Evolutionary conservation across 2,329 filamentous ascomycete genomes (phyloP), one percentile per base, ranked within the genome.

Genomic region (Penicillium sp.): DNA sequence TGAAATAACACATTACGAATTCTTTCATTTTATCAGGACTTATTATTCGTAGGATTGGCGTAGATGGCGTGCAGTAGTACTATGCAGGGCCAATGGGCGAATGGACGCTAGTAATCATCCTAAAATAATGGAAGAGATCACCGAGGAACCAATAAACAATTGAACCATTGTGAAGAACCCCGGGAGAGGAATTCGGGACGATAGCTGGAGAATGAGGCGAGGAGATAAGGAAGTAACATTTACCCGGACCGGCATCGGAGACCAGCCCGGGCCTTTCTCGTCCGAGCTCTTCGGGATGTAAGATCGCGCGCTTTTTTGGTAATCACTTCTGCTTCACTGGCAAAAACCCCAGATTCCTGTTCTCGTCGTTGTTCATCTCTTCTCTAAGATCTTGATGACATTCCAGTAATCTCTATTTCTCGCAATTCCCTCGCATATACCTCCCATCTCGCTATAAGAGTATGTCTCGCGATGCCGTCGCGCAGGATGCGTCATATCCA

Each of bases 211-310:
- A 33, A 10, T 21, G 18, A 21, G 18, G 18, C 18, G 36, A 41
- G 38, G 21, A 23, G 24, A 42, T 42, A 42, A 42, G 21, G 39
- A 34, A 36, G 34, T 42, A 49, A 26, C n/a, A 36, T 53, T 58
- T 56, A 58, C 45, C 52, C 47, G 51, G 56, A 63, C 65, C 65
- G 65, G 65, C 65, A 68, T 67, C 65, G 65, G 65, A 65, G 61
- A 36, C 12, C 12, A 49, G 56, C 51, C 63, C 63, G 62, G 60
- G 52, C 51, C 52, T 36, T 65, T 66, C 53, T 66, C 64, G 62
- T 66, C 62, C 60, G 53, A 52, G 46, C 53, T 54, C 26, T 28
- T 49, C 47, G 42, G 48, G 36, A 45, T 41, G 48, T 49, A 38
- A 41, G 45, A 26, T 42, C 16, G 8, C 39, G 33, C 45, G 41